A percentile compares a stretch with the other conserved stretches of the same genome.
Evolutionary conservation across 805 yeast species (phyloP).

Genomic region (Deakozyma indianensis): DNA sequence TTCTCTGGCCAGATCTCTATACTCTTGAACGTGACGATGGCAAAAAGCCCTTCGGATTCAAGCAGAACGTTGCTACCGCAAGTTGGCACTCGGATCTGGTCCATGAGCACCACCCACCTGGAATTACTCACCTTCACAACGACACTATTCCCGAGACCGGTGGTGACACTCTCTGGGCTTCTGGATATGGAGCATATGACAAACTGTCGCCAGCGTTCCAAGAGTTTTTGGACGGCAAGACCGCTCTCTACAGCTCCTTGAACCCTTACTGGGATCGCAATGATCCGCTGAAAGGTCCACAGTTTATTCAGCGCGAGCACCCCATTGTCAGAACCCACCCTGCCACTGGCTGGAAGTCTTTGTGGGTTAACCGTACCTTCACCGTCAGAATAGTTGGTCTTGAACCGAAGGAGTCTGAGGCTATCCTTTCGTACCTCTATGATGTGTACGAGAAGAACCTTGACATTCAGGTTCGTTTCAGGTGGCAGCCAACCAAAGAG

Average conservation of each 20-base stretch:
- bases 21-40: conserved; percentile 12
- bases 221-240: conserved; percentile 30
- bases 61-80: conserved; percentile 15
- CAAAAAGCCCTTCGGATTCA: conserved; percentile 10
- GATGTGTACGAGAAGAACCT: conserved; percentile 34
- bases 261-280: conserved; percentile 29
- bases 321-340: conserved; percentile 53
- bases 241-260: conserved; percentile 28
- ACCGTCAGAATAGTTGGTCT: conserved; percentile 39
- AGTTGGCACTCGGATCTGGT: conserved; percentile 41
- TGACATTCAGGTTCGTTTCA: conserved; percentile 41
- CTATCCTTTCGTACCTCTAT: conserved; percentile 32
- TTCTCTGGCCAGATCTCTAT: conserved; percentile 28
- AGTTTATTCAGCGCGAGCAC: conserved; percentile 25
- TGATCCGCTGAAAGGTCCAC: conserved; percentile 33
- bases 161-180: conserved; percentile 44
- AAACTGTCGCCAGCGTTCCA: conserved; percentile 36
- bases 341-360: conserved; percentile 46
- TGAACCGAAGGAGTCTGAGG: conserved; percentile 34
- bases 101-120: conserved; percentile 44
- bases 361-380: conserved; percentile 38
- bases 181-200: conserved; percentile 39
- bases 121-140: conserved; percentile 37
- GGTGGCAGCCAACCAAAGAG: conserved; percentile 30
- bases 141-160: conserved; percentile 33